Evolutionary conservation across 768 basidiomycete species (phyloP).

Genomic region (Amanita rubescens): DNA sequence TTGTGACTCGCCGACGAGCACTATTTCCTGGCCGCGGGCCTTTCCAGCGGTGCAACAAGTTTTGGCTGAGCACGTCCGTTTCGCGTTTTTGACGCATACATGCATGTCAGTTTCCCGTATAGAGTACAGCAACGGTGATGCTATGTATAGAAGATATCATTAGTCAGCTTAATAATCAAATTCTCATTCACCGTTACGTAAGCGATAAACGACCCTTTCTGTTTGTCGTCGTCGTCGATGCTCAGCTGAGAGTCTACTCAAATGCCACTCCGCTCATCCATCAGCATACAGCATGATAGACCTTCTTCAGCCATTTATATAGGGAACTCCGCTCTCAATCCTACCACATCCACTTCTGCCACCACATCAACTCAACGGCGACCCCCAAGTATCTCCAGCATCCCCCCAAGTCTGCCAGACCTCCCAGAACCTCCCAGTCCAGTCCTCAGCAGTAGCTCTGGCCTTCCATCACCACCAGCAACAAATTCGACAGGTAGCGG

Average conservation of each 20-base stretch:
- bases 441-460: slow-evolving; percentile 43
- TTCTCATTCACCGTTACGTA: too few relatives aligned
- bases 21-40: too few relatives aligned
- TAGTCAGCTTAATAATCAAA: too few relatives aligned
- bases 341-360: slow-evolving; percentile 16
- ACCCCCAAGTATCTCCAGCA: slow-evolving; percentile 10
- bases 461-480: slow-evolving; percentile 77
- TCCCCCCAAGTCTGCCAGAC: slow-evolving; percentile 46
- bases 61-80: too few relatives aligned
- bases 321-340: slow-evolving; percentile 17
- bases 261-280: slow-evolving; percentile 33
- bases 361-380: slow-evolving; percentile 15
- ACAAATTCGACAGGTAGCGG: slow-evolving; percentile 83
- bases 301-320: slow-evolving; percentile 38
- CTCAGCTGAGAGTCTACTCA: slow-evolving; percentile 18
- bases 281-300: slow-evolving; percentile 25
- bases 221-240: slow-evolving; percentile 25
- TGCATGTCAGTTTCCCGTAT: too few relatives aligned
- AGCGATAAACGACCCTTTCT: background rate
- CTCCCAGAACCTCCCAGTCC: slow-evolving; percentile 70
- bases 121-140: too few relatives aligned
- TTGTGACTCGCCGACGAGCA: too few relatives aligned
- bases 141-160: too few relatives aligned
- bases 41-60: too few relatives aligned
- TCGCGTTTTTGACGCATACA: too few relatives aligned